Base-by-base conservation (phyloP, 768 basidiomycete genomes). In the Phaffia tasmanica region DNA sequence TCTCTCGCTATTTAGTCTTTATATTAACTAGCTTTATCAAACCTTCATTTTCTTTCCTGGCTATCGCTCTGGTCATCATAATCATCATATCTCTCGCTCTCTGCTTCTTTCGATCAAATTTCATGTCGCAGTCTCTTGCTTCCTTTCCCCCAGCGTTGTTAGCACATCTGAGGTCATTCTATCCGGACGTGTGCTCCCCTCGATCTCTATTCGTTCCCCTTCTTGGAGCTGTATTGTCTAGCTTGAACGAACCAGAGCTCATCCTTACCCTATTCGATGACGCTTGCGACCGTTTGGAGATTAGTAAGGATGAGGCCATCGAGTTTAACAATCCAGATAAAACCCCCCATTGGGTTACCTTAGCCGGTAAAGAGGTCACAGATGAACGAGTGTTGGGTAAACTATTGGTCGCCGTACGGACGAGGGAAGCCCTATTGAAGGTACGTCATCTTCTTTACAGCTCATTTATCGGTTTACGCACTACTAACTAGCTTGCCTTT, bases 241-340 rank as follows among this genome's bases (percentile, higher is more conserved):
- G 53, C 25, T 46, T 67, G 49, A 67, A 67, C 29, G 65, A 67
- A 49, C 65, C 65, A 3, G 53, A 62, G n/a, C 58, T 60, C 23
- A 57, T 67, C 48, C 23, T 25, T 19, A 19, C 30, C 0, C 60
- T 62, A n/a, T 62, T 67, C 42, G 66, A 67, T 23, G 49, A 57
- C 29, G 42, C 55, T 0, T 23, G 46, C 54, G 32, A 42, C 14
- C 32, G 54, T 14, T 35, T 67, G 27, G 30, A 25, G 4, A 46
- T 55, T 2, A 11, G 35, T 42, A 16, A n/a, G 19, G 54, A 18
- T 11, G 27, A 29, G 1, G 53, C 16, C 47, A 49, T 18, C 30
- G 35, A 42, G 35, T 42, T 11, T 42, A 11, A 42, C 35, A 42
- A 11, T 42, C 35, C 35, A 42, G 35, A 42, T 4, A 42, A 11